Percentiles rank a stretch among this genome's conserved stretches.
These are phyloP conservation scores for Entomortierella parvispora DNA, from an alignment of 192 early-diverging fungal species.

Conservation along the genomic window DNA sequence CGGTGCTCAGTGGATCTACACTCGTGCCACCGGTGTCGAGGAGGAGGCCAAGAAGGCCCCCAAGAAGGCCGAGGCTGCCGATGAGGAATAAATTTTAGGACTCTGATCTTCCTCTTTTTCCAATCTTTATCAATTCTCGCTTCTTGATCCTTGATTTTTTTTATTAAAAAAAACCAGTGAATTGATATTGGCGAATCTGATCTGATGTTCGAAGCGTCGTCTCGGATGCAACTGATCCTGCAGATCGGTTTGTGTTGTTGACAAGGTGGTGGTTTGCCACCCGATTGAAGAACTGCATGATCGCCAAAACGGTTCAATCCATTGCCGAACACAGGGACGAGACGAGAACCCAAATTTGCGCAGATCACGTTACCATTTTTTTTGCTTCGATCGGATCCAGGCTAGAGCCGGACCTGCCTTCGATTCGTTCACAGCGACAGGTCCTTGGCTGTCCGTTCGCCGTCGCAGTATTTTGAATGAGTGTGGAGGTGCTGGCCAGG, in stretches of 20 bases:
- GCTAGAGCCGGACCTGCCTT: slow-evolving; percentile 9
- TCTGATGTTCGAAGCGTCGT: too few species aligned
- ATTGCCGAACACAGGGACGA: too few species aligned
- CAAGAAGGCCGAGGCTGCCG: too few species aligned
- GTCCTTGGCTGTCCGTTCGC: neutral
- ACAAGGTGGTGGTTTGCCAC: too few species aligned
- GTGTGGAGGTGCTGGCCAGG: neutral
- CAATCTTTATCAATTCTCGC: neutral
- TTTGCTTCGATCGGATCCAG: slow-evolving; percentile 3
- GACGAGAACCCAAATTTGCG: too few species aligned
- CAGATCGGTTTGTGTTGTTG: too few species aligned
- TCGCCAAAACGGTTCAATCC: too few species aligned
- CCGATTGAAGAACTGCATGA: too few species aligned
- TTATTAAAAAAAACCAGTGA: neutral
- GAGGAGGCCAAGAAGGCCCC: slow-evolving; percentile 54
- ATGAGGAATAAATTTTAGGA: slow-evolving; percentile 48
- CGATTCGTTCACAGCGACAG: slow-evolving; percentile 22
- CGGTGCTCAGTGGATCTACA: slow-evolving; percentile 93
- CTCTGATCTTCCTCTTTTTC: slow-evolving; percentile 10
- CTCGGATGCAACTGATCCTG: too few species aligned
- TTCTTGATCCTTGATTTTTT: neutral
- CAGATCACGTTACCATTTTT: too few species aligned
- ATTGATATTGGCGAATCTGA: too few species aligned
- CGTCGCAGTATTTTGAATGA: neutral
- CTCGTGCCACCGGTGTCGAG: slow-evolving; percentile 64